phyloP scores from a whole-genome alignment of 2,329 filamentous ascomycete species.

The Colletotrichum orbiculare region DNA sequence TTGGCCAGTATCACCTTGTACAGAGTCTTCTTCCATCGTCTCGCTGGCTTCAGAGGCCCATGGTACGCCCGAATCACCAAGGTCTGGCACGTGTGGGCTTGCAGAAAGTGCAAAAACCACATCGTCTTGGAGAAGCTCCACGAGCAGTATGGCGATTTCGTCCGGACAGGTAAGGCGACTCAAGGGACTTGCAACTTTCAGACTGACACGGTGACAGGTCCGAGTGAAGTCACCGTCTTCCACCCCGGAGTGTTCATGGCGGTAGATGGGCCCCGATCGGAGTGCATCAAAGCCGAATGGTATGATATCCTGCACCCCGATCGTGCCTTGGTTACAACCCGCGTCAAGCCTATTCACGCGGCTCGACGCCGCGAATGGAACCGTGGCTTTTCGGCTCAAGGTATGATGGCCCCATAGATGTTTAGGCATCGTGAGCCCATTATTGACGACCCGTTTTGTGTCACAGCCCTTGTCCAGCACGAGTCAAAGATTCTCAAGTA shows the following conservation, averaged over 20 bases:
- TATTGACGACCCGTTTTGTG: slow-evolving; percentile 21
- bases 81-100: slow-evolving; percentile 47
- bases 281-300: slow-evolving; percentile 43
- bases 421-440: slow-evolving; percentile 11
- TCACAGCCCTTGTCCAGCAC: slow-evolving; percentile 36
- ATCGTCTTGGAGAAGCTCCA: slow-evolving; percentile 38
- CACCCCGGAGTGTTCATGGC: slow-evolving; percentile 41
- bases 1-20: slow-evolving; percentile 50
- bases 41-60: slow-evolving; percentile 51
- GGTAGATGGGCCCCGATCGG: slow-evolving; percentile 40
- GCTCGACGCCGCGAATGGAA: slow-evolving; percentile 41
- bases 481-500: slow-evolving; percentile 37
- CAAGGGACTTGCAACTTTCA: background rate
- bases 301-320: slow-evolving; percentile 42
- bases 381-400: slow-evolving; percentile 38
- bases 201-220: slow-evolving; percentile 30
- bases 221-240: slow-evolving; percentile 41
- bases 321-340: slow-evolving; percentile 37
- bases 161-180: slow-evolving; percentile 39
- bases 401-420: slow-evolving; percentile 25
- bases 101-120: slow-evolving; percentile 41
- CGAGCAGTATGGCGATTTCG: slow-evolving; percentile 41
- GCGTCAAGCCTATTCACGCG: slow-evolving; percentile 39
- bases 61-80: slow-evolving; percentile 49
- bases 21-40: slow-evolving; percentile 52